These are phyloP conservation scores for Ustilago shanxiensis DNA, from an alignment of 1,284 basidiomycete genomes.

Conservation along the genomic window DNA sequence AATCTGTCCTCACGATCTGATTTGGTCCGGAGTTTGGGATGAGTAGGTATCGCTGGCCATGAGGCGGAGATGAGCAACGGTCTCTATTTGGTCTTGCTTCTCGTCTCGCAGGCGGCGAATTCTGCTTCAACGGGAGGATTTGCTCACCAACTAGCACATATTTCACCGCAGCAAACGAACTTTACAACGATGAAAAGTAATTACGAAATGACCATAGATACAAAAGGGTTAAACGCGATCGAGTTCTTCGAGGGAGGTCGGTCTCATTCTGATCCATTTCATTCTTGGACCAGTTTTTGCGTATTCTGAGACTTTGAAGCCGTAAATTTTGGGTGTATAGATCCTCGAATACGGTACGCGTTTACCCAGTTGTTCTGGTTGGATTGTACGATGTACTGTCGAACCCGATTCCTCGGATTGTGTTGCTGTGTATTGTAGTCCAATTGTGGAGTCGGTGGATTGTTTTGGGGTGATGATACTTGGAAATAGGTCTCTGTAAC, in stretches of 20 bases:
- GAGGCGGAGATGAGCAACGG: too few species aligned
- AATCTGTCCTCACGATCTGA: too few species aligned
- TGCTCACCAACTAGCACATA: background rate
- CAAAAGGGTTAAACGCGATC: conserved; percentile 71
- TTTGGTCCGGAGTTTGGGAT: too few species aligned
- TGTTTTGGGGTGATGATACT: conserved; percentile 61
- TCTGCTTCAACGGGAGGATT: too few species aligned
- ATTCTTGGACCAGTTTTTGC: conserved; percentile 91
- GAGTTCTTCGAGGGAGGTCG: conserved; percentile 82
- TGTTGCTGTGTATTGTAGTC: conserved; percentile 72
- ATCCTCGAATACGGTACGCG: conserved; percentile 73
- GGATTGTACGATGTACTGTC: conserved; percentile 34
- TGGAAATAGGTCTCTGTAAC: conserved; percentile 77
- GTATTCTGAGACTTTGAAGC: conserved; percentile 75
- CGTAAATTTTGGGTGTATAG: conserved; percentile 94
- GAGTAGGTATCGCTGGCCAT: too few species aligned
- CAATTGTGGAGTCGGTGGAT: background rate
- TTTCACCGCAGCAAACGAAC: background rate
- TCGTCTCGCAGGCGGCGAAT: too few species aligned
- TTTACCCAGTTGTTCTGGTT: conserved; percentile 56
- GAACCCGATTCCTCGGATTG: conserved; percentile 16
- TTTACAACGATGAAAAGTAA: too few species aligned
- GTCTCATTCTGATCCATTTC: conserved; percentile 92
- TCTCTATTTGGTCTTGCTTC: too few species aligned
- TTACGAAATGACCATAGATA: background rate